phyloP scores from a whole-genome alignment of 1,139 yeast genomes.

The Kluyveromyces sp. region DNA sequence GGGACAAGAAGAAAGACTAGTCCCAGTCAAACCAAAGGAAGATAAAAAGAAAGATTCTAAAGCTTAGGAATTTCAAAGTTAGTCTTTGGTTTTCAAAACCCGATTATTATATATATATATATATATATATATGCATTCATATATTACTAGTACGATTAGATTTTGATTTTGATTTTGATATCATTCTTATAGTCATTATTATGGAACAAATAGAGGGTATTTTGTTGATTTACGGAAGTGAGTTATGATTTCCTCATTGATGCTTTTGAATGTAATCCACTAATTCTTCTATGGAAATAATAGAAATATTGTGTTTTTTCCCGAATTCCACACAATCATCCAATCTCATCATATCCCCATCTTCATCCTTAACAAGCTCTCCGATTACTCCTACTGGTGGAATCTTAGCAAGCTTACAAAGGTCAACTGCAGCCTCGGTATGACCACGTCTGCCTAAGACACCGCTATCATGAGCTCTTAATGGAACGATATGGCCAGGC shows the following conservation, averaged over 20 bases:
- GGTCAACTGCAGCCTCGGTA: conserved; percentile 93
- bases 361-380: conserved; percentile 87
- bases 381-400: conserved; percentile 89
- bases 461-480: conserved; percentile 85
- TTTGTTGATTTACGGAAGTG: no score
- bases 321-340: conserved; percentile 77
- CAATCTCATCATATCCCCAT: conserved; percentile 92
- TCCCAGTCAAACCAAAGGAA: conserved; percentile 55
- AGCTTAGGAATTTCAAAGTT: not conserved
- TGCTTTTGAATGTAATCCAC: conserved; percentile 3
- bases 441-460: conserved; percentile 85
- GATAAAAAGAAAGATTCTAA: conserved; percentile 17
- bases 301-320: conserved; percentile 51
- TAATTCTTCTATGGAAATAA: conserved; percentile 75
- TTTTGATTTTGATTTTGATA: no score
- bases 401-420: conserved; percentile 68
- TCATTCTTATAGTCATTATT: no score
- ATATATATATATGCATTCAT: no score
- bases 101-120: no score
- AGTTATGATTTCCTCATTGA: not conserved
- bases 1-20: conserved; percentile 65
- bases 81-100: no score
- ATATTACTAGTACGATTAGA: no score
- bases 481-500: conserved; percentile 92
- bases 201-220: no score